Evolutionary conservation across 2,329 filamentous ascomycete genomes (phyloP).

Genomic region (Xylogone sp.): DNA sequence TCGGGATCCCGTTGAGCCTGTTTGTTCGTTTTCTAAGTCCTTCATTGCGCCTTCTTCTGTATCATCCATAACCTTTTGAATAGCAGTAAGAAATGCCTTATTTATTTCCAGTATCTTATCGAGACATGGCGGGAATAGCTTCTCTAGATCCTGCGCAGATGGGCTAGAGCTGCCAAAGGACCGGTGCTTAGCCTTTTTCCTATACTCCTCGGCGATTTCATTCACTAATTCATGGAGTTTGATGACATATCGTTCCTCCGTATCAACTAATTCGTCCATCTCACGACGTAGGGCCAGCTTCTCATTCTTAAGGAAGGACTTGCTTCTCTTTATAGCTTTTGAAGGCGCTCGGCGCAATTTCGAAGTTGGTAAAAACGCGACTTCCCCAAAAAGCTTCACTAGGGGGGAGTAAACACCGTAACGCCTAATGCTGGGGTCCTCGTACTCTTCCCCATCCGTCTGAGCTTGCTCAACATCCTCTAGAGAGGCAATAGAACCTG

Average conservation of each 20-base stretch:
- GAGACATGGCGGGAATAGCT: slow-evolving; percentile 76
- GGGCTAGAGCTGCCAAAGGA: slow-evolving; percentile 63
- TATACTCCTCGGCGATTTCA: slow-evolving; percentile 76
- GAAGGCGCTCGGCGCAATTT: slow-evolving; percentile 82
- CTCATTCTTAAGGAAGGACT: slow-evolving; percentile 74
- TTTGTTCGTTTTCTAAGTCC: slow-evolving; percentile 64
- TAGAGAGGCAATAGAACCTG: slow-evolving; percentile 64
- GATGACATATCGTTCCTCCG: slow-evolving; percentile 87
- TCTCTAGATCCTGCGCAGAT: slow-evolving; percentile 66
- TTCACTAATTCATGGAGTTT: slow-evolving; percentile 83
- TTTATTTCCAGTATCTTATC: slow-evolving; percentile 81
- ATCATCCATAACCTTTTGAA: slow-evolving; percentile 74
- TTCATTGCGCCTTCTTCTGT: slow-evolving; percentile 76
- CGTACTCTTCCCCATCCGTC: slow-evolving; percentile 59
- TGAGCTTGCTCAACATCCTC: slow-evolving; percentile 55
- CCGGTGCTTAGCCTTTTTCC: slow-evolving; percentile 60
- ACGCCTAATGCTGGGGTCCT: slow-evolving; percentile 60
- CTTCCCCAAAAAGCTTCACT: slow-evolving; percentile 75
- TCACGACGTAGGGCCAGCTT: slow-evolving; percentile 83
- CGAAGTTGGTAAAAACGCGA: slow-evolving; percentile 82
- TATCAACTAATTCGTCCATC: slow-evolving; percentile 86
- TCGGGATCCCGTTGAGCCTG: slow-evolving; percentile 42
- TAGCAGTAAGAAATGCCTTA: slow-evolving; percentile 70
- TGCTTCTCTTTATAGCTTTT: slow-evolving; percentile 74
- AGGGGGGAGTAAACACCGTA: slow-evolving; percentile 77